Conservation (phyloP, 2,329 filamentous ascomycete species). For the Aspergillus sergii region DNA sequence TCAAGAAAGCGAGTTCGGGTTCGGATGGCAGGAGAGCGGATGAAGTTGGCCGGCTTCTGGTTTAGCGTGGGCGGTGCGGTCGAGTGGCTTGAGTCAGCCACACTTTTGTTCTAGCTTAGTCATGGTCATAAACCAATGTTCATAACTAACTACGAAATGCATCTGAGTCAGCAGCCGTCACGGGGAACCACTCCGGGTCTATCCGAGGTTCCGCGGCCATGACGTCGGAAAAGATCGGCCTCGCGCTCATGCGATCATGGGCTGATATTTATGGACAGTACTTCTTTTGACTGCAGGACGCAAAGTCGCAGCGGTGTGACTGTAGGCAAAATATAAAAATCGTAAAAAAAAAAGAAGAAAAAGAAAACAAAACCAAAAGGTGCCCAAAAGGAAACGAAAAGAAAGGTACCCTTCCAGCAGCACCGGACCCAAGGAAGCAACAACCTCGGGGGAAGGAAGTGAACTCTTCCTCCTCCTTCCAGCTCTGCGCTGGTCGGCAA, state of each 20-base stretch:
- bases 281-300: too few species aligned
- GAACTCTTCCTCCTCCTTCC: constrained; percentile 17
- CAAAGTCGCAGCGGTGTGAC: too few species aligned
- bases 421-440: neutral
- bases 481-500: neutral
- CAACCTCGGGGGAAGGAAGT: constrained; percentile 28
- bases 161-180: constrained; percentile 12
- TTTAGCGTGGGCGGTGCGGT: constrained; percentile 1
- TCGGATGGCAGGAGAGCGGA: constrained; percentile 11
- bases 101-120: too few species aligned
- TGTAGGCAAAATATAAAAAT: too few species aligned
- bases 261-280: neutral
- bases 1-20: constrained; percentile 15
- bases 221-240: neutral
- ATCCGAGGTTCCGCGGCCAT: neutral
- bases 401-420: neutral
- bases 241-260: neutral
- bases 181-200: neutral
- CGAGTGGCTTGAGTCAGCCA: constrained; percentile 1
- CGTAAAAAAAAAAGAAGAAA: neutral
- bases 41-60: constrained; percentile 19
- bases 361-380: neutral
- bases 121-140: too few species aligned
- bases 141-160: too few species aligned
- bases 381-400: neutral